Evolutionary conservation across 2,329 filamentous ascomycete genomes (phyloP), one percentile per base, ranked within the genome.

Genomic region (Claviceps sp.): DNA sequence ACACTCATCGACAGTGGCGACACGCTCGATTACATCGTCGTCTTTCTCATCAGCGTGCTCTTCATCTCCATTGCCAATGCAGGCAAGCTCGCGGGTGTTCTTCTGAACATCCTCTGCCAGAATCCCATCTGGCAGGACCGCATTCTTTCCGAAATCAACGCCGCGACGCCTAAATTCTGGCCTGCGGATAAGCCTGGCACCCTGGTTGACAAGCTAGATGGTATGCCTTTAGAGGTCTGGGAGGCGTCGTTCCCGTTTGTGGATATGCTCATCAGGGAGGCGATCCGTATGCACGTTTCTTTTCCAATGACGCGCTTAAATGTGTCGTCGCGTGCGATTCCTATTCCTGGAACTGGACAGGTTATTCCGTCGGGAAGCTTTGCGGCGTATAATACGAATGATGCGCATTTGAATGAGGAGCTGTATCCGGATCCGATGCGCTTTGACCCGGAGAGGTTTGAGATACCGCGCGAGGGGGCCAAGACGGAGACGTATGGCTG

Each of bases 331-430:
- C 34, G 30, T 2, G 26, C 50, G 14, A 52, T 52, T 37, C 11
- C 16, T 6, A 49, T 52, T 9, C 50, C 50, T 16, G 50, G 46
- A 0, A 22, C 45, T 0, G 49, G 54, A 37, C 56, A 63, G 51
- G 58, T 63, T 26, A 57, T 63, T 36, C 61, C 61, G 4, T 30
- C 50, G 1, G 48, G 53, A n/a, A 55, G 52, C 48, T 60, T 54
- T 50, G 58, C 51, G 36, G 47, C 41, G 14, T 62, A 59, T 50
- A 59, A 62, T 52, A 56, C 61, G 9, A 57, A 47, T 9, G 59
- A 61, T 14, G 49, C 55, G 8, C 53, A 63, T 50, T 60, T 53
- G 49, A 59, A 55, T 48, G 48, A 55, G 34, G 52, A 58, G 40
- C 48, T 62, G 16, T 62, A 57, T 51, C 58, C 56, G 6, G 38